These are phyloP conservation scores for Cercospora sesami DNA, from an alignment of 2,329 filamentous ascomycete genomes.

Conservation along the genomic window DNA sequence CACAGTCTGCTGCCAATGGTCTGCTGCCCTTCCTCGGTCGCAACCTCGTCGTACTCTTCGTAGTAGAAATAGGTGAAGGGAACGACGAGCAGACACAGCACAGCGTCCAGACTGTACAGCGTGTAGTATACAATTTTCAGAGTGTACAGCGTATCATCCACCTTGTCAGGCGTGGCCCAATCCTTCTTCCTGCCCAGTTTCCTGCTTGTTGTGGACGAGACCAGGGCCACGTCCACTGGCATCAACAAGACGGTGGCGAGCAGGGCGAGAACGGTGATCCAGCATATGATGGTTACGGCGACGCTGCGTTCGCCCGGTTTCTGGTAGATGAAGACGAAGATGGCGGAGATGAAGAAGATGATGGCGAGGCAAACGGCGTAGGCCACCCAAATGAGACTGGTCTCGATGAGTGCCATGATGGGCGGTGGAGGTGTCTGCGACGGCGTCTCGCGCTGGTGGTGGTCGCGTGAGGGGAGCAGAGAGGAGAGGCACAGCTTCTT, in stretches of 20 bases:
- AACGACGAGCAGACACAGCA: slow-evolving; percentile 84
- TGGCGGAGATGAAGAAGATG: slow-evolving; percentile 71
- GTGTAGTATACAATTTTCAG: slow-evolving; percentile 89
- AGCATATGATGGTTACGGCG: slow-evolving; percentile 78
- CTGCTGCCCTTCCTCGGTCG: slow-evolving; percentile 74
- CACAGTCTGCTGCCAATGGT: slow-evolving; percentile 70
- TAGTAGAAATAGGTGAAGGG: slow-evolving; percentile 99
- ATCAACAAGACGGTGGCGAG: slow-evolving; percentile 90
- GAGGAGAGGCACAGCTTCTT: slow-evolving; percentile 1
- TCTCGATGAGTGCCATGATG: slow-evolving; percentile 71
- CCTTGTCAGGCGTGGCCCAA: slow-evolving; percentile 83
- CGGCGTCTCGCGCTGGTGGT: not conserved
- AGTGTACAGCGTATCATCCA: slow-evolving; percentile 75
- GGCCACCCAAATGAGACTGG: slow-evolving; percentile 89
- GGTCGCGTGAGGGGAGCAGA: not conserved
- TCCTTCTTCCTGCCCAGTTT: slow-evolving; percentile 81
- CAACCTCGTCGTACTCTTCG: slow-evolving; percentile 93
- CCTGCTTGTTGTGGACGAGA: slow-evolving; percentile 80
- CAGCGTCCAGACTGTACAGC: slow-evolving; percentile 85
- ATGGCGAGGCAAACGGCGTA: slow-evolving; percentile 81
- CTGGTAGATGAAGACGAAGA: slow-evolving; percentile 92
- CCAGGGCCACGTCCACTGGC: slow-evolving; percentile 91
- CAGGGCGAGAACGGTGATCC: slow-evolving; percentile 80
- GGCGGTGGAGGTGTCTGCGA: slow-evolving; percentile 3
- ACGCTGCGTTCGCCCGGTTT: slow-evolving; percentile 81